Base-by-base conservation (phyloP, 1,139 yeast species). In the Pichia sp. region DNA sequence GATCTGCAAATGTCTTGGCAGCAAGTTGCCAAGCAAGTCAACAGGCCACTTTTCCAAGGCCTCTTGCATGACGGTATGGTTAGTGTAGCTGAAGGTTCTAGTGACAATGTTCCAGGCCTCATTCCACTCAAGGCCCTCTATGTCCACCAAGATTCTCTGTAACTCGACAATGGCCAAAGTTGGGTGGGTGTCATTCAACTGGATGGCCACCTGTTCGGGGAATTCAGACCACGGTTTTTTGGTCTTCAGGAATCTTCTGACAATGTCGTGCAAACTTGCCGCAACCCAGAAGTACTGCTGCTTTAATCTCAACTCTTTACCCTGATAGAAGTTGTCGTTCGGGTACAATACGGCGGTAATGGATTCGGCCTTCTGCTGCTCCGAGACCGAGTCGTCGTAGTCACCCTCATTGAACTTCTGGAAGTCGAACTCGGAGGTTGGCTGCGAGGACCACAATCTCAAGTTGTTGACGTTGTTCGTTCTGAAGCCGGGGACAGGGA, bases 251-350 rank as follows among this genome's bases (percentile, higher is more conserved):
- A 87, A 90, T 65, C 98, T 81, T 67, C 97, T 85, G 47, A 90
- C 82, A 63, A 91, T 90, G 68, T 91, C 98, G 63, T 87, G 90
- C 59, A 91, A 77, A 9, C 96, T 87, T 45, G 97, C 97, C 49
- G 96, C 85, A 51, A 91, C 96, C 98, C 98, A 91, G 71, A 91
- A 91, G 72, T 88, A 91, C 71, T 91, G 97, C 72, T 91, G 97
- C 70, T 90, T 91, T 69, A 91, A 80, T 69, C 98, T 83, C 65
- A 91, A 77, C 66, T 88, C 96, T 70, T 91, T 91, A 62, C 98
- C 98, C 58, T 83, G 79, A 65, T 87, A 86, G 68, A 90, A 90
- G 69, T 90, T 90, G 68, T 90, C 96, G 69, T 90, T 90, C 55
- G 96, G 96, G 70, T 90, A 90, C 65, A 89, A 74, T 13, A 89